These are phyloP conservation scores for Aureobasidium sp. DNA, from an alignment of 2,329 filamentous ascomycete genomes.

Conservation along the genomic window DNA sequence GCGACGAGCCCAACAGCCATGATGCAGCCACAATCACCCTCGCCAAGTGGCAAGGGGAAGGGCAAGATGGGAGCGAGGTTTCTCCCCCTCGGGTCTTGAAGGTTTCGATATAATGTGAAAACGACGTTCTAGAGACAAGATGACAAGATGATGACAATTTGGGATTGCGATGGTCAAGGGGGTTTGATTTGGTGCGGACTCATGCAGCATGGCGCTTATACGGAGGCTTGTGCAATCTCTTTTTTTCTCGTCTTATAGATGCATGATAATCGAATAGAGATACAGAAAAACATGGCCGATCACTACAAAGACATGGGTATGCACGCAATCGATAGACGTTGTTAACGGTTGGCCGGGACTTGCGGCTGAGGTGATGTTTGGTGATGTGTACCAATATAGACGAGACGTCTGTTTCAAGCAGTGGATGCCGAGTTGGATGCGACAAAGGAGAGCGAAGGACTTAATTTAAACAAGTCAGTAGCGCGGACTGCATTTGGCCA, in stretches of 20 bases:
- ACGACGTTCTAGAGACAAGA: not conserved
- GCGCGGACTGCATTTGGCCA: not conserved
- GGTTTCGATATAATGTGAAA: not conserved
- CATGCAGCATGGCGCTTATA: constrained; percentile 9
- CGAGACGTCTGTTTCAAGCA: constrained; percentile 4
- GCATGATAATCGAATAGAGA: not conserved
- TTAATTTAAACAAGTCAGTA: not conserved
- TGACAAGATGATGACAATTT: constrained; percentile 10
- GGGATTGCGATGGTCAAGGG: constrained; percentile 8
- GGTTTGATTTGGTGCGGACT: not conserved
- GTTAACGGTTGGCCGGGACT: not conserved
- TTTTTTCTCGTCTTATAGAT: constrained; percentile 7
- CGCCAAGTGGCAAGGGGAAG: not conserved
- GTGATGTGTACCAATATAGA: constrained; percentile 1
- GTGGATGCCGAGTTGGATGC: not conserved
- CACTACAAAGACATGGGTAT: not conserved
- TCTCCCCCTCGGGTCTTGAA: not conserved
- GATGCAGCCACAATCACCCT: constrained; percentile 12
- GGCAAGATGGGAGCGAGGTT: not conserved
- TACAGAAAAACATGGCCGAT: not conserved
- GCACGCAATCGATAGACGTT: constrained; percentile 3
- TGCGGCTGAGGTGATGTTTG: not conserved
- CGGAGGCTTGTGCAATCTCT: constrained; percentile 1
- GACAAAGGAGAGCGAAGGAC: not conserved
- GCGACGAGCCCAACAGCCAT: constrained; percentile 12